A percentile compares a stretch with the other conserved stretches of the same genome.
Evolutionary conservation across 768 basidiomycete species (phyloP).

Genomic region (Boletus tylopilopsis): DNA sequence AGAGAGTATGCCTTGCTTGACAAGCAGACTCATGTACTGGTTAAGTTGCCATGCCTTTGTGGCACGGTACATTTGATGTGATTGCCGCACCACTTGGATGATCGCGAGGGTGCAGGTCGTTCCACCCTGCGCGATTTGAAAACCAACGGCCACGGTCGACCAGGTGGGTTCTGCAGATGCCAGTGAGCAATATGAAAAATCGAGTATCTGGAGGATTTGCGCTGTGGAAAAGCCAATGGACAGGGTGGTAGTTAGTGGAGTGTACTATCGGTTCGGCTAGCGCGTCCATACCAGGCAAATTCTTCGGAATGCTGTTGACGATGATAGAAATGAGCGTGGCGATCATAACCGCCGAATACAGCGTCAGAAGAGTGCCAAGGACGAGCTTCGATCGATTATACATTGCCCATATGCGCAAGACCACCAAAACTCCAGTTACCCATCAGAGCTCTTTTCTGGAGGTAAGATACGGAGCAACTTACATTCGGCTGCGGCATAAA

Average conservation of each 20-base stretch:
- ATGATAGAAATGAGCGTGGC: neutral
- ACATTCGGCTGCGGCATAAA: slow-evolving; percentile 4
- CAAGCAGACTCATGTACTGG: neutral
- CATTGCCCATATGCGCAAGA: slow-evolving; percentile 1
- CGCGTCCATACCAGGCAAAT: neutral
- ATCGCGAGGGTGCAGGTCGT: neutral
- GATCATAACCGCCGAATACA: neutral
- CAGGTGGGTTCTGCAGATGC: neutral
- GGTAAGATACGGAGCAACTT: neutral
- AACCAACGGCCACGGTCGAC: neutral
- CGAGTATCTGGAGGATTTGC: neutral
- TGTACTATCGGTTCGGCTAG: neutral
- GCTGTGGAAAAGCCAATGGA: neutral
- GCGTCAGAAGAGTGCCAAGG: neutral
- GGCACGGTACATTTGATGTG: neutral
- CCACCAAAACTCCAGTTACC: neutral
- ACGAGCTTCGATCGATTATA: slow-evolving; percentile 1
- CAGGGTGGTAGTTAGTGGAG: neutral
- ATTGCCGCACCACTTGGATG: neutral
- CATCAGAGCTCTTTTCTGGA: neutral
- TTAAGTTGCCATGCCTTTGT: neutral
- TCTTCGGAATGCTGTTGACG: neutral
- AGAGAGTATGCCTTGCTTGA: neutral
- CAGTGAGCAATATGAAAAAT: neutral
- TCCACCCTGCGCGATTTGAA: neutral